phyloP scores from a whole-genome alignment of 176 grass and related monocot species.

The Oryza punctata region DNA sequence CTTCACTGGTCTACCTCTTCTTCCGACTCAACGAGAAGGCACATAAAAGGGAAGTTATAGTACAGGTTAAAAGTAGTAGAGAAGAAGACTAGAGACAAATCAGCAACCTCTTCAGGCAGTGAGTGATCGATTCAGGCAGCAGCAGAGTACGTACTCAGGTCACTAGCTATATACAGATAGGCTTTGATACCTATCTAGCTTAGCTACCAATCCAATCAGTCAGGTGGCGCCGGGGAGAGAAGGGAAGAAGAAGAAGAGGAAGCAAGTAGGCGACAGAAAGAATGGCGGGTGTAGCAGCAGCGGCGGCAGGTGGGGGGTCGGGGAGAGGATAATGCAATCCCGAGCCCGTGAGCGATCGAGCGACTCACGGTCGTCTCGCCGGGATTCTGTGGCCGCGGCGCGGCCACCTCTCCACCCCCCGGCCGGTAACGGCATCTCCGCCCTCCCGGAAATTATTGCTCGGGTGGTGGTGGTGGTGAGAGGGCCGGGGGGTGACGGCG shows the following conservation, averaged over 20 bases:
- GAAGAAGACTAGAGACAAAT: neutral
- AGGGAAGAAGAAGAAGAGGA: neutral
- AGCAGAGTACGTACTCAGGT: neutral
- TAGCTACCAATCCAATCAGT: neutral
- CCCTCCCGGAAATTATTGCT: neutral
- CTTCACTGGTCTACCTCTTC: neutral
- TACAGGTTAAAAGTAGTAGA: neutral
- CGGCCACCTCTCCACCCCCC: neutral
- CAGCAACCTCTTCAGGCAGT: neutral
- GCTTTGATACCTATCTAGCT: neutral
- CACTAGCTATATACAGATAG: neutral
- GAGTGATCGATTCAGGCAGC: neutral
- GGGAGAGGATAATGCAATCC: conserved; percentile 55
- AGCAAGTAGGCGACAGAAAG: neutral
- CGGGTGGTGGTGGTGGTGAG: neutral
- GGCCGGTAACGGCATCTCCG: conserved; percentile 19
- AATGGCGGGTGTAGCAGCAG: conserved; percentile 37
- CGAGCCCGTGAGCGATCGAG: conserved; percentile 38
- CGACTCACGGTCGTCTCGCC: conserved; percentile 46
- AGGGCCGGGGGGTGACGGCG: conserved; percentile 44
- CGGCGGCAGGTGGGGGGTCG: neutral
- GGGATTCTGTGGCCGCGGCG: conserved; percentile 31
- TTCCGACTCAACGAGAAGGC: neutral
- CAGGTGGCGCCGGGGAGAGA: neutral
- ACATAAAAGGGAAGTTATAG: conserved; percentile 8